A percentile compares a stretch with the other conserved stretches of the same genome.
These are phyloP conservation scores for Cordia subcordata DNA, from an alignment of 257 asterid species.

Conservation along the genomic window DNA sequence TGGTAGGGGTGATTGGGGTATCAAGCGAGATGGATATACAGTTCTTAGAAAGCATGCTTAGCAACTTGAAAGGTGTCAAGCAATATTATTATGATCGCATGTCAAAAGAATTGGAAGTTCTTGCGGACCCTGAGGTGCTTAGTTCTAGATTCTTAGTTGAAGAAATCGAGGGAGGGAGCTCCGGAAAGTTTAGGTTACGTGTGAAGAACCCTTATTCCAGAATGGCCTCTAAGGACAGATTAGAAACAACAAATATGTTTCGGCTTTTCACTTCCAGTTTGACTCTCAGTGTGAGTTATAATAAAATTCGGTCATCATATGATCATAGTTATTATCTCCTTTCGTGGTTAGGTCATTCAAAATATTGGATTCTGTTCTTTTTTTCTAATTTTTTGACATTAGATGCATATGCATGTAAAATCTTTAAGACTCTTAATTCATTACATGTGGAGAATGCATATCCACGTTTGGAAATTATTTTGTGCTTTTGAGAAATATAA, in stretches of 20 bases:
- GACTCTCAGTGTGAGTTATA: constrained; percentile 74
- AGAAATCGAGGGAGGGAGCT: constrained; percentile 61
- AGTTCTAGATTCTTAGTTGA: constrained; percentile 81
- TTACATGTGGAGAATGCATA: too few relatives aligned
- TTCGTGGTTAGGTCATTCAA: not conserved
- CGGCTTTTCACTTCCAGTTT: constrained; percentile 80
- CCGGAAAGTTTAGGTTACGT: constrained; percentile 57
- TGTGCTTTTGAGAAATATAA: not conserved
- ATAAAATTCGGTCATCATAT: not conserved
- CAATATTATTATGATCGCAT: constrained; percentile 50
- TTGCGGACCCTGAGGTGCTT: constrained; percentile 88
- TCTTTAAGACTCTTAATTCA: too few relatives aligned
- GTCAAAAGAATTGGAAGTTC: constrained; percentile 61
- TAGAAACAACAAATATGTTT: constrained; percentile 85
- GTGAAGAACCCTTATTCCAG: constrained; percentile 83
- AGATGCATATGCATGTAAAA: too few relatives aligned
- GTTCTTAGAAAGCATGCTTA: constrained; percentile 62
- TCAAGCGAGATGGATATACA: constrained; percentile 62
- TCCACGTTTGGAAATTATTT: not conserved
- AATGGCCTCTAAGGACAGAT: constrained; percentile 81
- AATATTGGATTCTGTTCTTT: not conserved
- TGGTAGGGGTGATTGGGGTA: constrained; percentile 63
- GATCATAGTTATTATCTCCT: not conserved
- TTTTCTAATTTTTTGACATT: not conserved
- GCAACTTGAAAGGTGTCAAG: constrained; percentile 68